phyloP scores from a whole-genome alignment of 129 eudicot genomes.

The Calendula officinalis region DNA sequence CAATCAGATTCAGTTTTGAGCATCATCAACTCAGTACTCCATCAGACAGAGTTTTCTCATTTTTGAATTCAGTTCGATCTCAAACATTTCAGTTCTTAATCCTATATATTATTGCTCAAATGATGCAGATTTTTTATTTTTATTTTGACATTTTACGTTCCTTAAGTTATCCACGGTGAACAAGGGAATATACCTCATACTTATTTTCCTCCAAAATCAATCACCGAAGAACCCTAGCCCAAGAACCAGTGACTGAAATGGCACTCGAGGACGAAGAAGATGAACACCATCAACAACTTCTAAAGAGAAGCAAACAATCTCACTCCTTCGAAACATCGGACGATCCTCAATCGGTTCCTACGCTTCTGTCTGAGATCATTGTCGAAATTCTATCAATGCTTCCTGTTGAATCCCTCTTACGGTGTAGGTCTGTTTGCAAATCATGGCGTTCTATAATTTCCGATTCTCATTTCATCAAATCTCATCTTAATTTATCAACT shows the following conservation, averaged over 20 bases:
- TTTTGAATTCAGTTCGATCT: no score
- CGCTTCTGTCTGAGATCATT: conserved; percentile 35
- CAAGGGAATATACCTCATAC: no score
- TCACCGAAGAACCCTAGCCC: no score
- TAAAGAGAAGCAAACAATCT: not conserved
- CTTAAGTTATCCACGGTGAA: no score
- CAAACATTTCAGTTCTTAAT: no score
- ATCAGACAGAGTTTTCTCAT: no score
- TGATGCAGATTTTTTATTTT: no score
- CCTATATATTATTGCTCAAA: no score
- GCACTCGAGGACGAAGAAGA: not conserved
- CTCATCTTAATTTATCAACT: conserved; percentile 28
- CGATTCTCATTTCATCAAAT: conserved; percentile 36
- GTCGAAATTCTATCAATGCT: conserved; percentile 41
- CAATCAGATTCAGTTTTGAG: no score
- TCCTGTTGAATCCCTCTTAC: conserved; percentile 45
- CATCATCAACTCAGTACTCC: no score
- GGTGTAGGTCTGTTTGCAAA: conserved; percentile 46
- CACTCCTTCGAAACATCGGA: not conserved
- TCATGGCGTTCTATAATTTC: conserved; percentile 43
- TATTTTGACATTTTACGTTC: no score
- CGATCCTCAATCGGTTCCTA: not conserved
- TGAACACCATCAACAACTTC: not conserved
- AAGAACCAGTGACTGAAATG: not conserved
- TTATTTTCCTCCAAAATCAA: no score